Base-by-base conservation (phyloP, 768 basidiomycete genomes). In the Agaricus blazei region DNA sequence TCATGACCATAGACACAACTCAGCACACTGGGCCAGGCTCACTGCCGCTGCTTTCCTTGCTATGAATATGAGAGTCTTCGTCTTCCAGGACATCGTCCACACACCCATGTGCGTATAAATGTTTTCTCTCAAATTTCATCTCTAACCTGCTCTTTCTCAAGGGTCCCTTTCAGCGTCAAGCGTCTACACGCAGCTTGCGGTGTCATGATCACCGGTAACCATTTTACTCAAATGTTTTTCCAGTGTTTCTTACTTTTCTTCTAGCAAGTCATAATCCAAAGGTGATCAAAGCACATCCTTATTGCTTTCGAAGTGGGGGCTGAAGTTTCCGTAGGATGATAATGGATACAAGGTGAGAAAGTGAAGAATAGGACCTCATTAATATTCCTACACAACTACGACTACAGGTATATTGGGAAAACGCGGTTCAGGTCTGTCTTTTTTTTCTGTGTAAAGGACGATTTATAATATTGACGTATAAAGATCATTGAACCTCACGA, bases 401-500 rank as follows among this genome's bases (percentile, higher is more conserved):
- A 52, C 24, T 23, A 31, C 44, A 91, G 89, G 90, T 92, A 19
- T 93, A 93, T 62, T 93, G 90, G 90, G 88, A 90, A 67, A 93
- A 93, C 63, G 89, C 81, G 0, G 87, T 92, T 0, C 90, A 93
- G 73, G 90, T 90, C 59, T 34, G 55, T 14, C 41, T 3, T 14
- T 44, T 38, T 11, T 24, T 14, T 34, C 23, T 7, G n/a, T 3
- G 55, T 50, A 38, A 15, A 34, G 46, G 40, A 43, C 28, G 42
- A 4, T 14, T 38, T 44, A 51, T 26, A 11, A 34, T 8, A 34
- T 29, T 50, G 48, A 60, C 47, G 4, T 58, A n/a, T 54, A 0
- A 60, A 95, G 86, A 95, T 95, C 51, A 92, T 93, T 53, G 77
- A 73, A 5, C 93, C 93, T 0, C 90, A 93, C 63, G 93, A 95